Conservation (phyloP, 2,329 filamentous ascomycete species). For the Botrytis fabae region DNA sequence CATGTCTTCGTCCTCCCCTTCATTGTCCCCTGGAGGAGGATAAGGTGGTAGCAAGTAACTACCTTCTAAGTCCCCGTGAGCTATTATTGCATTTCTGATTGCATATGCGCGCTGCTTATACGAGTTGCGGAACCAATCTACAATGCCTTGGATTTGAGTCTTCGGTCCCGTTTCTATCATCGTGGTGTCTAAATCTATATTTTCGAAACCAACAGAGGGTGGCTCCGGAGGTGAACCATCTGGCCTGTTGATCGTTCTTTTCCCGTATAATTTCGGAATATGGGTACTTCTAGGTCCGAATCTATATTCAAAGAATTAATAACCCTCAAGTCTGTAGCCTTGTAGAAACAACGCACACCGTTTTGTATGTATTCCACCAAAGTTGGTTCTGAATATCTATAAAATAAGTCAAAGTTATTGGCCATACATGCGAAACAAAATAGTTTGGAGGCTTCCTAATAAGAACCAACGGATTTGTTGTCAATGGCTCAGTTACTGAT, state of each 20-base stretch:
- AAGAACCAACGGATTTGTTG: not conserved
- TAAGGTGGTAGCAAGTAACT: not conserved
- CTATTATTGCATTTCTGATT: constrained; percentile 9
- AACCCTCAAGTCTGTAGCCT: too few relatives aligned
- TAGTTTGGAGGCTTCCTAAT: not conserved
- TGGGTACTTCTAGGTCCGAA: constrained; percentile 8
- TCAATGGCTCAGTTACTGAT: not conserved
- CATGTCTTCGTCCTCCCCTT: not conserved
- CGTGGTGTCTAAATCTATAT: not conserved
- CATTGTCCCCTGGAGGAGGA: not conserved
- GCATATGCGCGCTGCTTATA: not conserved
- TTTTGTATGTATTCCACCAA: constrained; percentile 20
- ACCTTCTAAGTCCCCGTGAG: not conserved
- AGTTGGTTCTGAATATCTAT: constrained; percentile 8
- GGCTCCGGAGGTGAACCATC: not conserved
- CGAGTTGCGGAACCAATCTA: not conserved
- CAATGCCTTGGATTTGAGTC: not conserved
- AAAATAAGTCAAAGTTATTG: constrained; percentile 9
- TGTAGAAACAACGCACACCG: not conserved
- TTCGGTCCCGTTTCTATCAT: not conserved
- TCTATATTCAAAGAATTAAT: not conserved
- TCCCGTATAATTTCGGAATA: constrained; percentile 11
- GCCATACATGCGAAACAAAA: not conserved
- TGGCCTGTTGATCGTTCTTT: not conserved
- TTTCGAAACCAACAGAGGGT: constrained; percentile 2